Evolutionary conservation across 225 moss, liverwort and hornwort genomes (phyloP).

Genomic region (Physcomitrium patens): DNA sequence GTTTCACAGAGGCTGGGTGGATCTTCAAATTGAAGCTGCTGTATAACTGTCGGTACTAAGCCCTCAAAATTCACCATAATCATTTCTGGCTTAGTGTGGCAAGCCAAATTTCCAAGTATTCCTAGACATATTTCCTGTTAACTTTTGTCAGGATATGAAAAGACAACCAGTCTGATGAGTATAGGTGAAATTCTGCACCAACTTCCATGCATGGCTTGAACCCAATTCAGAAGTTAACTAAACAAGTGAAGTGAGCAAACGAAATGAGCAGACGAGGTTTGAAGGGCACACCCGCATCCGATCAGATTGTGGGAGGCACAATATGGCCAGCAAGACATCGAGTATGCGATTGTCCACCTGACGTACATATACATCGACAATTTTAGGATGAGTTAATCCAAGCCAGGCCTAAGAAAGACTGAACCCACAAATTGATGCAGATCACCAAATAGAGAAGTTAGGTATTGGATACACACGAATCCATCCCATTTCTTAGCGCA

Average conservation of each 20-base stretch:
- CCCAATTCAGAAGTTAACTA: background rate
- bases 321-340: slow-evolving; percentile 67
- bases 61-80: slow-evolving; percentile 66
- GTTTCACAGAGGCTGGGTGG: slow-evolving; percentile 89
- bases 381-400: slow-evolving; percentile 13
- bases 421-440: slow-evolving; percentile 5
- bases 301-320: slow-evolving; percentile 70
- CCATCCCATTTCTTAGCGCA: background rate
- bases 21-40: slow-evolving; percentile 80
- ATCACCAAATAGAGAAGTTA: slow-evolving; percentile 17
- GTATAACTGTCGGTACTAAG: slow-evolving; percentile 63
- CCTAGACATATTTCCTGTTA: slow-evolving; percentile 87
- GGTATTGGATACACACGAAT: background rate
- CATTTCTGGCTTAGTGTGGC: slow-evolving; percentile 73
- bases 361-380: slow-evolving; percentile 13
- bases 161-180: background rate
- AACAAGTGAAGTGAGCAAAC: background rate
- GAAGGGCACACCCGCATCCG: slow-evolving; percentile 75
- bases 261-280: slow-evolving; percentile 10
- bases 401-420: background rate
- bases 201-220: slow-evolving; percentile 11
- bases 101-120: slow-evolving; percentile 87
- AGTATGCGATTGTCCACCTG: slow-evolving; percentile 86
- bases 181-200: background rate
- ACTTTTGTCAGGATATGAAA: slow-evolving; percentile 13